Evolutionary conservation across 352 stramenopile species (phyloP), one percentile per base, ranked within the genome.

Genomic region (Globisporangium paddicum): DNA sequence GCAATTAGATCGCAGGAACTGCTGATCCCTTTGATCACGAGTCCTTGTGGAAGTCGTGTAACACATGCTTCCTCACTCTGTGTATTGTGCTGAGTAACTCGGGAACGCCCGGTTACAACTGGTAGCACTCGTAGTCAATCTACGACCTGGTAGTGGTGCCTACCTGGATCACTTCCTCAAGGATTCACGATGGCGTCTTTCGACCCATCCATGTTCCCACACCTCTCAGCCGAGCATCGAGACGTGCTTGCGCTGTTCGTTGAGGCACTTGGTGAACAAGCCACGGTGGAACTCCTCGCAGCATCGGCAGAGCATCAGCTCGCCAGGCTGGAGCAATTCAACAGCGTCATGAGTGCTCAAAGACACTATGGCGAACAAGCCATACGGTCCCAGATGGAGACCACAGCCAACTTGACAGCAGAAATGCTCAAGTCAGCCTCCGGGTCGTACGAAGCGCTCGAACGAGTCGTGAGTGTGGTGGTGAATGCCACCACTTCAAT

Each of bases 111-210:
- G n/a, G 40, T 46, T 13, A 46, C 40, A 28, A 26, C n/a, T 46
- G 40, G n/a, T 46, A 26, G 40, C n/a, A 28, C 40, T 46, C 3
- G 40, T 46, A 25, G 40, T 51, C 45, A 42, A 30, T 55, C 19
- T 55, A 35, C 49, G 19, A 56, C 42, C 62, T 48, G 32, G 28
- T 66, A 46, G 40, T 9, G 6, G 8, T 8, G 2, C 3, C 40
- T 26, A 25, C 40, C 40, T 46, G 40, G 26, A 46, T 46, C 40
- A 5, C 40, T 46, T 46, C n/a, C 40, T 26, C 40, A 26, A 46
- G 40, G 18, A 28, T 26, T 46, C 40, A 3, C 7, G 21, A 46
- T 46, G 40, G 7, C n/a, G n/a, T 13, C n/a, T 10, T 5, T 18
- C 4, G 40, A 46, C 40, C 40, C 40, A 46, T 46, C n/a, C 6